Conservation (phyloP, 441 rosid genomes). For the Corymbia calophylla region DNA sequence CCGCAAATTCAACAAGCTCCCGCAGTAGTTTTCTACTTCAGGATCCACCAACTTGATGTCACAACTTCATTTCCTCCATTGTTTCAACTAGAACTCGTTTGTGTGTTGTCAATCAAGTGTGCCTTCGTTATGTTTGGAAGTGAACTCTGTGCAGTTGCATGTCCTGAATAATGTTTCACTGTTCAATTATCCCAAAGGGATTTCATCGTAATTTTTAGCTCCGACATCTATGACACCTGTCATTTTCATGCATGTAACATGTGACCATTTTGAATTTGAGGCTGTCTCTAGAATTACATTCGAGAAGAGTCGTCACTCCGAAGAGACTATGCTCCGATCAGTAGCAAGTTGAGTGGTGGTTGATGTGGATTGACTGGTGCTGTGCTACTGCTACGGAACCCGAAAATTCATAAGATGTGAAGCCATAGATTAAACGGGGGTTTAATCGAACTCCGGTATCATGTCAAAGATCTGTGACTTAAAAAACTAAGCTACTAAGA, state of each 20-base stretch:
- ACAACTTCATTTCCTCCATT: not conserved
- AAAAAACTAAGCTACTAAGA: not conserved
- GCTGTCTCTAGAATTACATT: not conserved
- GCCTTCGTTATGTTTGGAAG: not conserved
- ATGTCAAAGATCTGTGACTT: not conserved
- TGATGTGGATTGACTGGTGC: not conserved
- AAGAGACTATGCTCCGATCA: not conserved
- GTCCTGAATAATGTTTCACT: not conserved
- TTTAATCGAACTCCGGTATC: not conserved
- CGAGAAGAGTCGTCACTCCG: not conserved
- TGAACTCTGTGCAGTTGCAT: not conserved
- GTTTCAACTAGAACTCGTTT: not conserved
- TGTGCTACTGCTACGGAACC: not conserved
- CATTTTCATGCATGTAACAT: not conserved
- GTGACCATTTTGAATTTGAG: not conserved
- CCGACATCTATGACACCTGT: not conserved
- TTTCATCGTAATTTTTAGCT: not conserved
- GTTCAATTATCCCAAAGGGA: not conserved
- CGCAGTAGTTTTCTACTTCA: not conserved
- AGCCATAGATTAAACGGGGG: not conserved
- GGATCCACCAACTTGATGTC: not conserved
- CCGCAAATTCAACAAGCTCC: conserved; percentile 34
- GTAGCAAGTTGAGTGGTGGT: not conserved
- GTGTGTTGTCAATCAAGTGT: not conserved
- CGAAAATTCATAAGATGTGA: not conserved